These are phyloP conservation scores for Isochrysis galbana DNA, from an alignment of 78 protist species.

Conservation along the genomic window DNA sequence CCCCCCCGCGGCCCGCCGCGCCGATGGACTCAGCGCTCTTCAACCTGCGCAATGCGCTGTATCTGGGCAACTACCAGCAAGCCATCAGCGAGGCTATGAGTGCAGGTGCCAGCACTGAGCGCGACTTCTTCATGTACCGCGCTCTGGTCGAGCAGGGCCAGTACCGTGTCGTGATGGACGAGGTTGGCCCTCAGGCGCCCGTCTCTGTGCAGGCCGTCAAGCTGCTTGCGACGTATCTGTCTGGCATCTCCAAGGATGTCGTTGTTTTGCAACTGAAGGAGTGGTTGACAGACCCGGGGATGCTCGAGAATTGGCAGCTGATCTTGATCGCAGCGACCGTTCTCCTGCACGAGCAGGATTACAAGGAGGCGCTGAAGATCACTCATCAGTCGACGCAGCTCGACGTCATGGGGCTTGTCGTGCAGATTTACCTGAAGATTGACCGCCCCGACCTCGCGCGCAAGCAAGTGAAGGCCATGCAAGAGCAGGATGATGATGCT, in stretches of 20 bases:
- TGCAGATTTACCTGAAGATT: not conserved
- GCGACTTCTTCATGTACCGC: constrained; percentile 19
- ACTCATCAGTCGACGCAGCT: not conserved
- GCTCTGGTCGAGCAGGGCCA: constrained; percentile 2
- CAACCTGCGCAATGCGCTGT: not conserved
- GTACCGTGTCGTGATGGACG: not conserved
- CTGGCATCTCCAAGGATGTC: not conserved
- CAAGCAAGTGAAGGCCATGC: not conserved
- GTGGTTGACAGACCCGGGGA: not conserved
- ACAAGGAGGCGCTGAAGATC: constrained; percentile 9
- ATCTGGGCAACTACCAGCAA: not conserved
- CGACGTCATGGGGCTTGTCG: not conserved
- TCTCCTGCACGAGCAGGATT: not conserved
- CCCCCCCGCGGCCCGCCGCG: too few relatives aligned
- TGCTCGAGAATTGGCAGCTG: not conserved
- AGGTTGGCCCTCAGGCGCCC: not conserved
- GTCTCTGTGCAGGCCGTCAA: not conserved
- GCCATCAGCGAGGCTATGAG: not conserved
- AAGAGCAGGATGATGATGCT: not conserved
- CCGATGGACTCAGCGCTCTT: too few relatives aligned
- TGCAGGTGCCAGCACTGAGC: not conserved
- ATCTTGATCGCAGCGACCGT: not conserved
- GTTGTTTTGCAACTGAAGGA: not conserved
- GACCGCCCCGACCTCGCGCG: not conserved
- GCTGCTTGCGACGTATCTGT: not conserved